These are phyloP conservation scores for Plantago major DNA, from an alignment of 257 asterid species.

Conservation along the genomic window DNA sequence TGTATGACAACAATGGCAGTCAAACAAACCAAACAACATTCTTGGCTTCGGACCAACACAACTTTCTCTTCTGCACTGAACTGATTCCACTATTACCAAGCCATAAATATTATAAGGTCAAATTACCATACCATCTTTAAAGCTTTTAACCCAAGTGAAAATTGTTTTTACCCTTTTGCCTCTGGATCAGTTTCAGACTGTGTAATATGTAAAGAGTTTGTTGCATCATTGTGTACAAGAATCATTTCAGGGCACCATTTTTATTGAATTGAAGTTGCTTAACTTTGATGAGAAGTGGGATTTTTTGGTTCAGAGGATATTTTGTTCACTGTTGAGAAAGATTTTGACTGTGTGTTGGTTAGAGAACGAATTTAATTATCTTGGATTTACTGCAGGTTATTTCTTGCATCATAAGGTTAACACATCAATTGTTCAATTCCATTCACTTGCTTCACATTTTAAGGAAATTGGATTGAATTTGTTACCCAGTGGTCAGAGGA, in stretches of 20 bases:
- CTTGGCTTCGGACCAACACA: slow-evolving; percentile 15
- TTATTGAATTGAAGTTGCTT: slow-evolving; percentile 3
- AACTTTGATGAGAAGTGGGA: slow-evolving; percentile 22
- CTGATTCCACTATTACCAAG: background rate
- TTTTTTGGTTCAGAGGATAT: slow-evolving; percentile 20
- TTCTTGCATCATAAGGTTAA: too few species aligned
- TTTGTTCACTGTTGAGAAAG: background rate
- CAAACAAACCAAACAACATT: slow-evolving; percentile 20
- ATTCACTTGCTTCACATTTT: too few species aligned
- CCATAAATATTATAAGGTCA: slow-evolving; percentile 9
- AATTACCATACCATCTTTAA: background rate
- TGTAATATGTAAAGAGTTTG: background rate
- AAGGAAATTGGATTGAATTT: too few species aligned
- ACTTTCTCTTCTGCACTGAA: slow-evolving; percentile 22
- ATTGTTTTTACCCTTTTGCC: slow-evolving; percentile 23
- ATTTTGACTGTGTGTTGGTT: too few species aligned
- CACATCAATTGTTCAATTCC: too few species aligned
- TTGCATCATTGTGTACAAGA: slow-evolving; percentile 30
- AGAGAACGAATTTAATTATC: too few species aligned
- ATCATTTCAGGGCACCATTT: slow-evolving; percentile 22
- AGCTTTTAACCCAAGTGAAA: background rate
- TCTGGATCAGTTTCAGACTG: slow-evolving; percentile 9
- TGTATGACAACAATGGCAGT: slow-evolving; percentile 17
- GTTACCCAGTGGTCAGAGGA: too few species aligned
- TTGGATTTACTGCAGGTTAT: too few species aligned